phyloP scores from a whole-genome alignment of 2,329 filamentous ascomycete genomes.

The Trichoderma sp. region DNA sequence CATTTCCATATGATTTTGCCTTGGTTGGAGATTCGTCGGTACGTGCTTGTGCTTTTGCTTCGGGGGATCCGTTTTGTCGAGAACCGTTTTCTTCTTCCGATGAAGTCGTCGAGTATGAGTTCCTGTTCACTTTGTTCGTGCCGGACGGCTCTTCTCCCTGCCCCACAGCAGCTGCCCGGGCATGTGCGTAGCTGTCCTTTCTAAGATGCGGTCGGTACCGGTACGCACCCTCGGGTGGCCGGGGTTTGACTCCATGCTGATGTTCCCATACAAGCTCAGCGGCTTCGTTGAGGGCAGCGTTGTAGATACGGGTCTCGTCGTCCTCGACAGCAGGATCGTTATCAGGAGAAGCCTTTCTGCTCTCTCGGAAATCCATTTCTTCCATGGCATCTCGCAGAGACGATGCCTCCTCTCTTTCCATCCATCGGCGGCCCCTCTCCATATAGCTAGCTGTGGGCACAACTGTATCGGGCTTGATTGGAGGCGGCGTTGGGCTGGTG shows the following conservation, averaged over 20 bases:
- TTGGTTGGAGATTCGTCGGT: conserved; percentile 25
- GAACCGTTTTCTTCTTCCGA: conserved; percentile 46
- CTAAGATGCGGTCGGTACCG: conserved; percentile 67
- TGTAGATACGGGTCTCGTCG: conserved; percentile 64
- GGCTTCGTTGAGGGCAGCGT: conserved; percentile 72
- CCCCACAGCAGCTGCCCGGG: conserved; percentile 59
- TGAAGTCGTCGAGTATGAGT: conserved; percentile 44
- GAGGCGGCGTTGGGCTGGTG: conserved; percentile 41
- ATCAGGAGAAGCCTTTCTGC: conserved; percentile 27
- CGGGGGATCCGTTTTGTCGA: conserved; percentile 31
- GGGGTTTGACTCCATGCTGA: conserved; percentile 54
- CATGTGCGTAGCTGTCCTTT: conserved; percentile 69
- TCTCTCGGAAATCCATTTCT: conserved; percentile 61
- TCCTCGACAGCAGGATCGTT: conserved; percentile 28
- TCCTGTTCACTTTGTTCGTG: conserved; percentile 25
- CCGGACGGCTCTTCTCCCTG: conserved; percentile 41
- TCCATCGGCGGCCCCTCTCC: conserved; percentile 71
- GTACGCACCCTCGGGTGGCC: conserved; percentile 62
- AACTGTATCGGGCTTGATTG: conserved; percentile 57
- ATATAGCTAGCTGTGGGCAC: conserved; percentile 68
- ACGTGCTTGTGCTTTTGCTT: conserved; percentile 26
- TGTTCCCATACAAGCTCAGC: conserved; percentile 78
- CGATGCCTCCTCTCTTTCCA: conserved; percentile 75
- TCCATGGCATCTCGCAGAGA: conserved; percentile 71
- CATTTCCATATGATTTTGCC: conserved; percentile 42